These are phyloP conservation scores for Penicillium sp. DNA, from an alignment of 2,329 filamentous ascomycete species.

Conservation along the genomic window DNA sequence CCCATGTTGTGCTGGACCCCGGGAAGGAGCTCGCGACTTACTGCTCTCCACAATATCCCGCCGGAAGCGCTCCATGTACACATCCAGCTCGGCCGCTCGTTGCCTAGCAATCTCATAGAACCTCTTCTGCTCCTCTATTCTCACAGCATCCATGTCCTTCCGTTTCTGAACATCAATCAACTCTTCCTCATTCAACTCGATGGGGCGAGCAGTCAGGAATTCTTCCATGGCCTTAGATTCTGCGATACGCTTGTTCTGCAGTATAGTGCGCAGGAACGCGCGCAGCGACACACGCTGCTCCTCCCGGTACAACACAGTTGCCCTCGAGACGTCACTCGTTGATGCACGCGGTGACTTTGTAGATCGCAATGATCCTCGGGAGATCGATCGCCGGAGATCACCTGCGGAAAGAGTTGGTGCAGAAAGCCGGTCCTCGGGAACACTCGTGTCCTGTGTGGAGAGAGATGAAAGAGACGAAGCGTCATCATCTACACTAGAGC, in stretches of 20 bases:
- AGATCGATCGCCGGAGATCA: constrained; percentile 25
- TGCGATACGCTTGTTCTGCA: constrained; percentile 81
- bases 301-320: constrained; percentile 72
- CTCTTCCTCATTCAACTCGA: constrained; percentile 77
- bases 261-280: constrained; percentile 80
- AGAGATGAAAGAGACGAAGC: constrained; percentile 77
- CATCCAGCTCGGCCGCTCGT: constrained; percentile 86
- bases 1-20: constrained; percentile 12
- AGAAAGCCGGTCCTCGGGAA: constrained; percentile 35
- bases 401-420: constrained; percentile 33
- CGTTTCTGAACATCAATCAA: constrained; percentile 73
- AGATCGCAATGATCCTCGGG: constrained; percentile 29
- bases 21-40: constrained; percentile 46
- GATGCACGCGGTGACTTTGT: constrained; percentile 33
- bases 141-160: constrained; percentile 79
- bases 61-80: constrained; percentile 88
- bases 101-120: constrained; percentile 95
- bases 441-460: constrained; percentile 63
- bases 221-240: constrained; percentile 78
- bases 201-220: constrained; percentile 72
- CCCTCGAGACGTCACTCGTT: constrained; percentile 41
- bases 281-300: constrained; percentile 86
- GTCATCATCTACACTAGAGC: constrained; percentile 60
- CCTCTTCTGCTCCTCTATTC: constrained; percentile 84
- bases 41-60: constrained; percentile 68